Base-by-base conservation (phyloP, 148 eudicot species). In the Arbutus unedo region DNA sequence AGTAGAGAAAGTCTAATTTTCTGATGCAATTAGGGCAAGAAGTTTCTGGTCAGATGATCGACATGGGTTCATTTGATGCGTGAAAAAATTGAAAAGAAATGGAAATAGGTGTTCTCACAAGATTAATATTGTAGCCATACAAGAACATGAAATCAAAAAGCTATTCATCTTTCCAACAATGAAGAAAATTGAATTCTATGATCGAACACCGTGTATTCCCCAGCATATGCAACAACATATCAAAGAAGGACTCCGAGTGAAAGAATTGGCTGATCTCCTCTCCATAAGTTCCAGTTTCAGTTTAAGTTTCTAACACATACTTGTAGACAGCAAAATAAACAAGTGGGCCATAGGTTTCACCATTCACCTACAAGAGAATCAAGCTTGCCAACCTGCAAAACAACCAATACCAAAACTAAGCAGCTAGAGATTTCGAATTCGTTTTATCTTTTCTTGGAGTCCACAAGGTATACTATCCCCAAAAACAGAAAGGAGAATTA, bases 341-440 rank as follows among this genome's bases (percentile, higher is more conserved):
- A 1, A 10, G 4, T 4, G 25, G 14, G 4, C 25, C 76, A 2
- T n/a, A 3, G 41, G 56, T 74, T 74, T 9, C 0, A 8, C 4
- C 31, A 49, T 21, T 49, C 16, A 0, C 41, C 11, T 0, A 43
- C 25, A 21, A 21, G 21, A 74, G 41, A 9, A 21, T 49, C 77
- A 74, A 49, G 56, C 79, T 76, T 51, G 44, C 79, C 79, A 51
- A 76, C 60, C 79, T 76, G 60, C 62, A 76, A 14, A 19, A 76
- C 60, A 76, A 76, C 60, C 60, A 60, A 53, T 51, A 53, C 55
- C 45, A 68, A 68, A 10, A 14, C 15, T 68, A 68, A 41, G 19
- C 47, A 25, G 43, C 45, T 47, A 68, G 38, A 41, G 14, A 68
- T 31, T 31, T 13, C 74, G 38, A 15, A 15, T 38, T 38, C 8